These are phyloP conservation scores for Aspergillus spinulosporus DNA, from an alignment of 2,329 filamentous ascomycete genomes.

Conservation along the genomic window DNA sequence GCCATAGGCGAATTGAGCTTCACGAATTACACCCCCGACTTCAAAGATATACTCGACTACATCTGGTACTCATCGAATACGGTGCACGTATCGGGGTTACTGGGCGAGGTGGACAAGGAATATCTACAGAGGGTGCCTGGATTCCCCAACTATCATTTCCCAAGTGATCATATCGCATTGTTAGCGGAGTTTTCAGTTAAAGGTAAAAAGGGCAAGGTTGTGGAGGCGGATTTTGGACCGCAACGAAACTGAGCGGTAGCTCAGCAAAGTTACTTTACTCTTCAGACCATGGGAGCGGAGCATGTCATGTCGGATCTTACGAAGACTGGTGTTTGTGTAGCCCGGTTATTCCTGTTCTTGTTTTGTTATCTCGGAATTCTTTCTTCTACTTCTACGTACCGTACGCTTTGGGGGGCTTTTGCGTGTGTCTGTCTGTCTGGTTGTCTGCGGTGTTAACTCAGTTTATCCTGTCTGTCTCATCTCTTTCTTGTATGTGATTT, in stretches of 20 bases:
- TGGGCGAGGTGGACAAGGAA: slow-evolving; percentile 81
- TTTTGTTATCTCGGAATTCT: slow-evolving; percentile 41
- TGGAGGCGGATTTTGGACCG: slow-evolving; percentile 63
- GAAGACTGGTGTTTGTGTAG: slow-evolving; percentile 41
- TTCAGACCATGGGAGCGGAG: slow-evolving; percentile 29
- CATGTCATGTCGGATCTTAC: slow-evolving; percentile 41
- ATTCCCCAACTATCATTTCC: slow-evolving; percentile 93
- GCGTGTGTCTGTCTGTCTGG: slow-evolving; percentile 7
- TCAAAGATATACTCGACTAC: slow-evolving; percentile 90
- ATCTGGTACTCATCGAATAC: slow-evolving; percentile 96
- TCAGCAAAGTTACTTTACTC: slow-evolving; percentile 13
- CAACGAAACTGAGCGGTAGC: slow-evolving; percentile 39
- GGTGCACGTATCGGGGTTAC: slow-evolving; percentile 76
- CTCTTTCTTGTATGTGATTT: not conserved
- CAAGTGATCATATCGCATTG: slow-evolving; percentile 86
- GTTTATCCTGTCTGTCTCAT: slow-evolving; percentile 19
- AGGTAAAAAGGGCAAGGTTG: slow-evolving; percentile 71
- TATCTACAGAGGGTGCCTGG: slow-evolving; percentile 85
- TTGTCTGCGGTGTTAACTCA: slow-evolving; percentile 28
- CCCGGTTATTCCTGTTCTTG: slow-evolving; percentile 34
- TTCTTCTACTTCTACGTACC: slow-evolving; percentile 21
- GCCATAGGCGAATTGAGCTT: slow-evolving; percentile 84
- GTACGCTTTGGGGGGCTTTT: slow-evolving; percentile 30
- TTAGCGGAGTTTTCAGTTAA: slow-evolving; percentile 90
- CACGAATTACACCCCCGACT: slow-evolving; percentile 96